Conservation (phyloP, 345 rosid species). For the Brassica rapa region DNA sequence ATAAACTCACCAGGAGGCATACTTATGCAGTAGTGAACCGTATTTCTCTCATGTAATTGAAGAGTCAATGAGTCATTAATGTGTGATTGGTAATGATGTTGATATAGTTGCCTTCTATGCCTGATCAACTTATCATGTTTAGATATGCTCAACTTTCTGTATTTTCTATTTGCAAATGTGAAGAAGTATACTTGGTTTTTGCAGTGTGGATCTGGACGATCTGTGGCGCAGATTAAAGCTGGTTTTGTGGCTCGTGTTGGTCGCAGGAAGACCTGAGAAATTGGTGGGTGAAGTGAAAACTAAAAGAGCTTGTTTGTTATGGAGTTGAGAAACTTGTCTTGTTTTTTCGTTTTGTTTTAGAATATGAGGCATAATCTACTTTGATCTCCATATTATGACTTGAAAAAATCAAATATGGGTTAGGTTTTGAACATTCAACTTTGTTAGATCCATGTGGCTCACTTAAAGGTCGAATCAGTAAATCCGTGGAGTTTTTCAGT, state of each 20-base stretch:
- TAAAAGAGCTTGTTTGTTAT: constrained; percentile 16
- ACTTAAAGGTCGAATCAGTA: constrained; percentile 1
- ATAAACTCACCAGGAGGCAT: too few relatives aligned
- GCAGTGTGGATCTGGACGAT: constrained; percentile 96
- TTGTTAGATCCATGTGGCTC: constrained; percentile 16
- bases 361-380: constrained; percentile 18
- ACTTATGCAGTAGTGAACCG: too few relatives aligned
- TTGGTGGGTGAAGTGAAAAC: constrained; percentile 28
- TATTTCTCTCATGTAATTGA: too few relatives aligned
- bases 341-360: neutral
- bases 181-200: constrained; percentile 8
- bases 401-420: constrained; percentile 10
- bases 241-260: constrained; percentile 99
- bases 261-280: constrained; percentile 62
- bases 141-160: neutral
- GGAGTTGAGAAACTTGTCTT: constrained; percentile 24
- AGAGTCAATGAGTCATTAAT: too few relatives aligned
- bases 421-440: constrained; percentile 17
- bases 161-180: neutral
- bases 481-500: neutral
- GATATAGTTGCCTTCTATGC: neutral
- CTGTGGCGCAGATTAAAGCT: constrained; percentile 94
- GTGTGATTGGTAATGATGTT: neutral
- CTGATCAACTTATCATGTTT: neutral
- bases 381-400: neutral